Evolutionary conservation across 345 rosid genomes (phyloP).

Genomic region (Aquilaria sinensis): DNA sequence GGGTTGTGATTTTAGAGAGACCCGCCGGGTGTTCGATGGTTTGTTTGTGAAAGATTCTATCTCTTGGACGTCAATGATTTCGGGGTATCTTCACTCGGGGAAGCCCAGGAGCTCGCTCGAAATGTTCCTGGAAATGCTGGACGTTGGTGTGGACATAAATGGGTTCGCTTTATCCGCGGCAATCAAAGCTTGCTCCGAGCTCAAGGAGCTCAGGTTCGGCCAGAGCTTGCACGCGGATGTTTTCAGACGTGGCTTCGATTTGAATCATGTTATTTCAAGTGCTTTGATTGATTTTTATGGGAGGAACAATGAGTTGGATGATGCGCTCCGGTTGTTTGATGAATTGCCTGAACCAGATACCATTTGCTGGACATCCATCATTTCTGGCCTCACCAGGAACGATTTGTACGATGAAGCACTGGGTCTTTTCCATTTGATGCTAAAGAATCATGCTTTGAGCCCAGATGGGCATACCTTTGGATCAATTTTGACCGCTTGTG

Average conservation of each 20-base stretch:
- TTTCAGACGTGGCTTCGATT: conserved; percentile 45
- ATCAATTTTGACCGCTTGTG: conserved; percentile 74
- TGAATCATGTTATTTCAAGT: conserved; percentile 50
- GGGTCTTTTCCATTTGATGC: conserved; percentile 48
- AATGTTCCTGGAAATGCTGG: conserved; percentile 65
- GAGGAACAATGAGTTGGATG: conserved; percentile 28
- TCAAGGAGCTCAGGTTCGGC: conserved; percentile 48
- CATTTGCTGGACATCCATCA: conserved; percentile 72
- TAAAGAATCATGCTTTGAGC: conserved; percentile 31
- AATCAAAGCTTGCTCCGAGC: conserved; percentile 70
- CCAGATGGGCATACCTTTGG: conserved; percentile 78
- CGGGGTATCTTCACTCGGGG: conserved; percentile 48
- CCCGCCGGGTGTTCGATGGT: conserved; percentile 62
- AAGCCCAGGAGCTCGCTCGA: conserved; percentile 46
- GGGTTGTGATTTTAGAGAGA: conserved; percentile 47
- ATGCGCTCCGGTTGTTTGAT: conserved; percentile 57
- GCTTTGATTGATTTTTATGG: conserved; percentile 77
- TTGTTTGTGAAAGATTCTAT: conserved; percentile 54
- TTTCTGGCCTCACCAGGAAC: conserved; percentile 61
- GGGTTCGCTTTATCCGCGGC: conserved; percentile 70
- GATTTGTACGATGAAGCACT: conserved; percentile 55
- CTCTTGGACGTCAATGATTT: conserved; percentile 87
- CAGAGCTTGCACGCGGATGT: conserved; percentile 67
- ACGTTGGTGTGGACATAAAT: conserved; percentile 55
- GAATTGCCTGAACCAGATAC: conserved; percentile 74